These are phyloP conservation scores for Fermentozyma sake DNA, from an alignment of 1,139 yeast species.

Conservation along the genomic window DNA sequence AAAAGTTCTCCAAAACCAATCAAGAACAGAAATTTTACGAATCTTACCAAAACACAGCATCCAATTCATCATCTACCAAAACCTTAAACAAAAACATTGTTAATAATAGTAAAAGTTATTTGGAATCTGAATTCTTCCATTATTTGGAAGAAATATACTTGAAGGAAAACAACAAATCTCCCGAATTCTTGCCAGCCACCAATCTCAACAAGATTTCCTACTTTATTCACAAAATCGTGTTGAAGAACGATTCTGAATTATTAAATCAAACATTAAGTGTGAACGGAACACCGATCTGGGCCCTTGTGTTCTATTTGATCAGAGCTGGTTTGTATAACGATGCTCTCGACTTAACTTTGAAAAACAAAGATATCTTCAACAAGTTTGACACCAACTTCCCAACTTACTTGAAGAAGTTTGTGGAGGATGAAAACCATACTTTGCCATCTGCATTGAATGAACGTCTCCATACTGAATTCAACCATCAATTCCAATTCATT, in stretches of 20 bases:
- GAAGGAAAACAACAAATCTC: conserved; percentile 52
- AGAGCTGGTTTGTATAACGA: conserved; percentile 81
- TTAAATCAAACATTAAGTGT: conserved; percentile 40
- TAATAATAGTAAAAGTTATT: conserved; percentile 51
- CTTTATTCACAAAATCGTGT: conserved; percentile 53
- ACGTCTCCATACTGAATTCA: conserved; percentile 74
- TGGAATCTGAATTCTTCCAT: conserved; percentile 75
- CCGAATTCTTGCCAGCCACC: conserved; percentile 52
- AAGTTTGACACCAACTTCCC: conserved; percentile 86
- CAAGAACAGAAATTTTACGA: conserved; percentile 47
- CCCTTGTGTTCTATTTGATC: conserved; percentile 73
- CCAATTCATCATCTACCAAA: conserved; percentile 1
- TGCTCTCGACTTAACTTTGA: conserved; percentile 47
- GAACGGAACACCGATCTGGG: conserved; percentile 91
- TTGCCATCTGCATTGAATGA: conserved; percentile 68
- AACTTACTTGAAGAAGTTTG: conserved; percentile 68
- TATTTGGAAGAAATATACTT: conserved; percentile 70
- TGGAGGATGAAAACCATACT: conserved; percentile 39
- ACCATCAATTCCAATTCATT: conserved; percentile 73
- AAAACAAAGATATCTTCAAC: conserved; percentile 53
- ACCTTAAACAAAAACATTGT: conserved; percentile 47
- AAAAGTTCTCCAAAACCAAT: conserved; percentile 28
- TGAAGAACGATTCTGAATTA: conserved; percentile 32
- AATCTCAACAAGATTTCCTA: conserved; percentile 67
- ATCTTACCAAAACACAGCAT: conserved; percentile 22